Evolutionary conservation across 441 rosid species (phyloP), one percentile per base, ranked within the genome.

Genomic region (Eutrema salsugineum): DNA sequence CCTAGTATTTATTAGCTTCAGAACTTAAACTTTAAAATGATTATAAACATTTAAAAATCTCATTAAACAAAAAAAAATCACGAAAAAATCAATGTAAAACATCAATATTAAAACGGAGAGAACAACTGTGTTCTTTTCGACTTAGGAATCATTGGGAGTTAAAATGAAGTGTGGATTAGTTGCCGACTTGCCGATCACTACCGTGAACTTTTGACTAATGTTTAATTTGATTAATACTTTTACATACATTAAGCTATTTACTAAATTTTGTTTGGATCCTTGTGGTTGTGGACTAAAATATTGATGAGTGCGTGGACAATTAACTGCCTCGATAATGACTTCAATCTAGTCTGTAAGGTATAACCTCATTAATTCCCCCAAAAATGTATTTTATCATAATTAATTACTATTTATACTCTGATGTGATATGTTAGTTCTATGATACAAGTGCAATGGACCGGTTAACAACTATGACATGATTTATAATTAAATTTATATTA

Each of bases 171-270:
- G 64, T 36, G 50, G 69, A 68, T 62, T 68, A 46, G 70, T 53
- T 53, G 42, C 12, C 12, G 6, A 30, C 66, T 57, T 57, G 70
- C 78, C 58, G 30, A 67, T 75, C 6, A 68, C 65, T 11, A 60
- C 79, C 75, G 70, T 69, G 60, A 76, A 70, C 79, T 76, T 76
- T 76, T 76, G 79, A 76, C 79, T 70, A 63, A 48, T 49, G 57
- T 51, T 63, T 30, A 56, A 47, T 55, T 55, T 63, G 11, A 63
- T 76, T 15, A 39, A 46, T 42, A 49, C 49, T 63, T 70, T 63
- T 48, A 63, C 47, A 47, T 70, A 32, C 62, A 63, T 9, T 50
- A 70, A 28, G 20, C 28, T 47, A 38, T 46, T 56, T 76, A 15
- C n/a, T n/a, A n/a, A n/a, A n/a, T n/a, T 8, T 46, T 44, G 30